phyloP scores from a whole-genome alignment of 306 rosid species.

The Medicago lupulina region DNA sequence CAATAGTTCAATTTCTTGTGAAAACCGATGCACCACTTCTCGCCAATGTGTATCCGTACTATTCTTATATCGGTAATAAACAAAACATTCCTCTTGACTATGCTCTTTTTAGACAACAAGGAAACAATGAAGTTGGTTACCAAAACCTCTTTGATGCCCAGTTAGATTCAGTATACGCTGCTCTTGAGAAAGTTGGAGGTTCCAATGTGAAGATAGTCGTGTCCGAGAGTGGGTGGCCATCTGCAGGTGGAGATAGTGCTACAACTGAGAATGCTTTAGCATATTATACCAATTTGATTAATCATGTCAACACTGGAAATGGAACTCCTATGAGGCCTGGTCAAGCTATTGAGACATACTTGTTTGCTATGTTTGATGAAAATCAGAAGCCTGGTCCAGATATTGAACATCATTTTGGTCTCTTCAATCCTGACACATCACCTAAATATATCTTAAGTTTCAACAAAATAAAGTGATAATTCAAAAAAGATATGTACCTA shows the following conservation, averaged over 20 bases:
- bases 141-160: conserved; percentile 54
- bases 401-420: conserved; percentile 51
- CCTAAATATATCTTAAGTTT: too few relatives aligned
- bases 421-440: conserved; percentile 43
- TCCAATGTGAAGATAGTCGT: conserved; percentile 48
- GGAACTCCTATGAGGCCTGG: conserved; percentile 57
- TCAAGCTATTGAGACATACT: not conserved
- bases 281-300: conserved; percentile 57
- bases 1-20: conserved; percentile 50
- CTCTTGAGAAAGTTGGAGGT: conserved; percentile 60
- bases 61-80: conserved; percentile 13
- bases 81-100: conserved; percentile 25
- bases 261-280: conserved; percentile 44
- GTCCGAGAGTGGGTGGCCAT: conserved; percentile 76
- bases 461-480: too few relatives aligned
- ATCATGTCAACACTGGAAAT: conserved; percentile 46
- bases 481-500: too few relatives aligned
- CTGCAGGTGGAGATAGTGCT: conserved; percentile 46
- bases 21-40: conserved; percentile 63
- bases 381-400: conserved; percentile 25
- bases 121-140: conserved; percentile 46
- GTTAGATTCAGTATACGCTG: conserved; percentile 56
- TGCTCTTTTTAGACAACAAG: conserved; percentile 57
- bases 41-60: conserved; percentile 66
- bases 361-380: conserved; percentile 60